Evolutionary conservation across 768 basidiomycete species (phyloP).

Genomic region (Lactarius quietus): DNA sequence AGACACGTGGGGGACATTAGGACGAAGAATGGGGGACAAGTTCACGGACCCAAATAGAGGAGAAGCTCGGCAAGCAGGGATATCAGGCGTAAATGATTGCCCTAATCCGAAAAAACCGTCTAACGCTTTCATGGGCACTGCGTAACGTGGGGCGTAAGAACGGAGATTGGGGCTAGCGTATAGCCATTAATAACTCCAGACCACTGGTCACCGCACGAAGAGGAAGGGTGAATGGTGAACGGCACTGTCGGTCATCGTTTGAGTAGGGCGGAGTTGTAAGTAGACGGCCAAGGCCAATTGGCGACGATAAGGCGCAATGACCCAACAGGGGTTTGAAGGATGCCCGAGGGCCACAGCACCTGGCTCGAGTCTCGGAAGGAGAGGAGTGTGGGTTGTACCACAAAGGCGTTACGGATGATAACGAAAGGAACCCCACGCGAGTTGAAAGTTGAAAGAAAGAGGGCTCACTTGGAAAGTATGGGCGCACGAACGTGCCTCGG

Average conservation of each 20-base stretch:
- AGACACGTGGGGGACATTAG: not conserved
- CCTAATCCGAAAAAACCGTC: not conserved
- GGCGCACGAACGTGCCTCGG: slow-evolving; percentile 24
- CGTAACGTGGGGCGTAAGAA: not conserved
- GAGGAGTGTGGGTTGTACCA: not conserved
- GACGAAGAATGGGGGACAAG: not conserved
- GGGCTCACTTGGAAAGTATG: slow-evolving; percentile 26
- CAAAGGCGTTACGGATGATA: not conserved
- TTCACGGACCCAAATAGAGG: not conserved
- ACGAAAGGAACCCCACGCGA: not conserved
- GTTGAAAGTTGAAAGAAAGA: not conserved
- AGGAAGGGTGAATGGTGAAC: not conserved
- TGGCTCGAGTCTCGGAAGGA: not conserved
- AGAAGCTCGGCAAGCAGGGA: not conserved
- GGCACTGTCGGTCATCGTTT: not conserved
- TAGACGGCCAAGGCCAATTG: not conserved
- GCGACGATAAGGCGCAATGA: not conserved
- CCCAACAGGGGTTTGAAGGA: not conserved
- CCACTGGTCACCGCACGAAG: not conserved
- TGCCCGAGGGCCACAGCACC: too few species aligned
- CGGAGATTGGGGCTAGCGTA: not conserved
- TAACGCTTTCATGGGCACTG: not conserved
- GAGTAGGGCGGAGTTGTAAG: not conserved
- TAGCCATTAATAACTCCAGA: not conserved
- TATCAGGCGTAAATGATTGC: not conserved